Evolutionary conservation across 1,284 basidiomycete genomes (phyloP), one percentile per base, ranked within the genome.

Genomic region (Boletus semigastroideus): DNA sequence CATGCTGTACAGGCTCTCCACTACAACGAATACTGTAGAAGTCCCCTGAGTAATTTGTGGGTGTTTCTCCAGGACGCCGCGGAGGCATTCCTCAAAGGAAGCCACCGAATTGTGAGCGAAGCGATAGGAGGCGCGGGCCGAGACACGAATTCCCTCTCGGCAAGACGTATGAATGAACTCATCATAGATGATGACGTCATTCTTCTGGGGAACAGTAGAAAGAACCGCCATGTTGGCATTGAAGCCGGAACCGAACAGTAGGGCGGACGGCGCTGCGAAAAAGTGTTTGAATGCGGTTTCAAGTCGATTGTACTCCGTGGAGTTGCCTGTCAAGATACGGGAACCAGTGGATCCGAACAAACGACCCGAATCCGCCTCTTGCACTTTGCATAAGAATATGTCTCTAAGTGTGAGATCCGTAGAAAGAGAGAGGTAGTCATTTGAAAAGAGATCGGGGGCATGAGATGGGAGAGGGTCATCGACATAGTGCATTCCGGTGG

Each of bases 1-100:
- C 82, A 86, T 84, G 48, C 78, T 80, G 64, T 86, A 85, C 19
- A 85, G 70, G 28, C 74, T 74, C 65, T 86, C 83, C 20, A 85
- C 65, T 0, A 78, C 76, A 33, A 86, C 51, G 56, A 78, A 72
- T 16, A 77, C 66, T 19, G 73, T 76, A 31, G 68, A 67, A 25
- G 62, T 59, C 3, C 64, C 59, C 6, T 49, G 52, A 12, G 49
- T 51, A 16, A 70, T 55, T 5, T 51, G 41, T 6, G 57, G 60
- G 38, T 63, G 52, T 16, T 55, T 44, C 33, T 53, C 42, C 2
- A 73, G 55, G 33, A 70, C 54, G 25, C 53, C 28, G 16, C 34
- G 34, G 31, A 77, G 49, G n/a, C 57, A 54, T 22, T 60, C 37
- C 38, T 22, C 55, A 59, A 52, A 54, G 8, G 55, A 68, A 33